These are phyloP conservation scores for Ramaria sp. DNA, from an alignment of 768 basidiomycete species.

Conservation along the genomic window DNA sequence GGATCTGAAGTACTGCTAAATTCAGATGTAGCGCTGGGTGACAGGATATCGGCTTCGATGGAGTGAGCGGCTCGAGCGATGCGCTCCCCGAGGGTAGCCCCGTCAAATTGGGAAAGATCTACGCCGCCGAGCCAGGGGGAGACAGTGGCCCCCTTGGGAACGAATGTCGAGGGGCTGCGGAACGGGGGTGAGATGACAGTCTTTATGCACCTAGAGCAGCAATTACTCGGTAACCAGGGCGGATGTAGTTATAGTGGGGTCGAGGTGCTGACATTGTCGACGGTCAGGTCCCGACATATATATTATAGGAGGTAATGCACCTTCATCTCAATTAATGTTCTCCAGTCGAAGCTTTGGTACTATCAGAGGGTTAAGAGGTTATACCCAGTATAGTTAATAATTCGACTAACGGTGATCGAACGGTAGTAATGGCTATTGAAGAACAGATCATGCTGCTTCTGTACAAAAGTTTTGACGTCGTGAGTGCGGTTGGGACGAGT, in stretches of 20 bases:
- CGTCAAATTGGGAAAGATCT: slow-evolving; percentile 51
- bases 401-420: slow-evolving; percentile 43
- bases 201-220: not conserved
- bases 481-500: slow-evolving; percentile 40
- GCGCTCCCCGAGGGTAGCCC: slow-evolving; percentile 42
- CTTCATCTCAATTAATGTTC: slow-evolving; percentile 65
- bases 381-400: not conserved
- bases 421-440: slow-evolving; percentile 45
- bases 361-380: slow-evolving; percentile 16
- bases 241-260: slow-evolving; percentile 44
- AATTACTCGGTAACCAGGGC: slow-evolving; percentile 59
- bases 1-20: slow-evolving; percentile 33
- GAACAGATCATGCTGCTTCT: slow-evolving; percentile 49
- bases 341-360: slow-evolving; percentile 82
- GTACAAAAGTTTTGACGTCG: slow-evolving; percentile 49
- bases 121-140: slow-evolving; percentile 66
- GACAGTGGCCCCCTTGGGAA: slow-evolving; percentile 28
- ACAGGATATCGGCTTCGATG: slow-evolving; percentile 56
- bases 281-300: not conserved
- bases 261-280: slow-evolving; percentile 31
- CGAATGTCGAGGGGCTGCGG: slow-evolving; percentile 8
- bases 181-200: not conserved
- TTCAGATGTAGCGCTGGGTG: slow-evolving; percentile 40
- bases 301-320: slow-evolving; percentile 18
- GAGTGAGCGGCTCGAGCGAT: slow-evolving; percentile 59